Conservation (phyloP, 1,284 basidiomycete genomes). For the Somion occarium region DNA sequence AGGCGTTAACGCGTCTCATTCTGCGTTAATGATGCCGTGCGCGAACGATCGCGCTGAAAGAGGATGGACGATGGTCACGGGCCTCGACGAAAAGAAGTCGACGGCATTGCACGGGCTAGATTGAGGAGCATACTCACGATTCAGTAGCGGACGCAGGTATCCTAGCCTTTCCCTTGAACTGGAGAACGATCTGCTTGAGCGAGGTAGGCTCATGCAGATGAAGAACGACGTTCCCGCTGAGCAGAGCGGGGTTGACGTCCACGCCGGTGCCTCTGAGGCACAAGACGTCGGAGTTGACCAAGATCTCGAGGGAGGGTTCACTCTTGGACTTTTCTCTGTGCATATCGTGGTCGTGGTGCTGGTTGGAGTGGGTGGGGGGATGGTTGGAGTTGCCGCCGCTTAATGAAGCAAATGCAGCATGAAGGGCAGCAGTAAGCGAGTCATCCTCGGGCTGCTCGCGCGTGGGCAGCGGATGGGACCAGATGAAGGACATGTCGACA, state of each 20-base stretch:
- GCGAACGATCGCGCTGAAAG: conserved; percentile 5
- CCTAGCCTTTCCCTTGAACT: conserved; percentile 79
- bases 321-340: conserved; percentile 38
- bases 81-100: conserved; percentile 15
- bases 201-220: conserved; percentile 77
- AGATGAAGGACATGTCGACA: conserved; percentile 25
- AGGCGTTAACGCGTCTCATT: too few relatives aligned
- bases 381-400: conserved; percentile 32
- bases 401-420: conserved; percentile 28
- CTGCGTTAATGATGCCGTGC: too few relatives aligned
- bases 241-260: conserved; percentile 75
- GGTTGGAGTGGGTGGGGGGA: conserved; percentile 29
- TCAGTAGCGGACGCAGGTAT: conserved; percentile 61
- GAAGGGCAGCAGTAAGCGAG: conserved; percentile 28
- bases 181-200: conserved; percentile 82
- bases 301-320: conserved; percentile 61
- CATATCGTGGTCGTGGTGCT: conserved; percentile 34
- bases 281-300: conserved; percentile 67
- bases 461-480: conserved; percentile 10
- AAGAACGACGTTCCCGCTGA: conserved; percentile 75
- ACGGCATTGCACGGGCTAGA: conserved; percentile 5
- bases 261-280: conserved; percentile 75
- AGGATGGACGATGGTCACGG: conserved; percentile 17
- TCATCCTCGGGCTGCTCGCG: conserved; percentile 24
- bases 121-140: conserved; percentile 45